Conservation (phyloP, 805 yeast genomes). For the Candida nemodendra region DNA sequence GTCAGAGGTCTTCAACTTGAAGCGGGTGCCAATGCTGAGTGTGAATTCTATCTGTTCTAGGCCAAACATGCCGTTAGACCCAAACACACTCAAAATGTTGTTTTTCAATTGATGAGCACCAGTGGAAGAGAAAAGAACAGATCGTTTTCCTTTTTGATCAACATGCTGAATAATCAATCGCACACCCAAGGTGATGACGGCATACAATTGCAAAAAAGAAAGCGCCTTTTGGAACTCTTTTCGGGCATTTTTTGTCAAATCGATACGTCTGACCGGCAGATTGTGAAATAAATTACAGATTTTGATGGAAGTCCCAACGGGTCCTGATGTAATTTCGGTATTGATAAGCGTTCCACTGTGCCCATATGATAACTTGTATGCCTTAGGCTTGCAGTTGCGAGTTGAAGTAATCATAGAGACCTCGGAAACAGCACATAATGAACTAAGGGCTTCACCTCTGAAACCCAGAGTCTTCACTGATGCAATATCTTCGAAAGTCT, state of each 20-base stretch:
- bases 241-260: constrained; percentile 62
- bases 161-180: constrained; percentile 62
- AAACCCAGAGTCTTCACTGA: constrained; percentile 63
- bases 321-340: constrained; percentile 45
- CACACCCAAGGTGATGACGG: constrained; percentile 56
- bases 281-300: constrained; percentile 60
- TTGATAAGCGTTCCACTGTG: constrained; percentile 48
- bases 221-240: constrained; percentile 74
- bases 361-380: constrained; percentile 54
- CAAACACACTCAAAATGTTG: constrained; percentile 68
- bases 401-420: constrained; percentile 53
- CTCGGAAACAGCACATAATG: constrained; percentile 57
- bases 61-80: constrained; percentile 61
- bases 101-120: constrained; percentile 49
- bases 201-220: constrained; percentile 60
- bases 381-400: constrained; percentile 49
- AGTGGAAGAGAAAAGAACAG: constrained; percentile 56
- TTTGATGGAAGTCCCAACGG: constrained; percentile 66
- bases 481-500: constrained; percentile 51
- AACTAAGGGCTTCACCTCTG: constrained; percentile 79
- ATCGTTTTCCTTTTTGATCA: constrained; percentile 46
- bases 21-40: constrained; percentile 35
- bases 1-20: constrained; percentile 27
- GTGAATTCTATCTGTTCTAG: constrained; percentile 48
- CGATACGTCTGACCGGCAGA: constrained; percentile 81